Percentiles rank a stretch among this genome's conserved stretches.
phyloP scores from a whole-genome alignment of 305 asterid species.

The Fraxinus angustifolia region DNA sequence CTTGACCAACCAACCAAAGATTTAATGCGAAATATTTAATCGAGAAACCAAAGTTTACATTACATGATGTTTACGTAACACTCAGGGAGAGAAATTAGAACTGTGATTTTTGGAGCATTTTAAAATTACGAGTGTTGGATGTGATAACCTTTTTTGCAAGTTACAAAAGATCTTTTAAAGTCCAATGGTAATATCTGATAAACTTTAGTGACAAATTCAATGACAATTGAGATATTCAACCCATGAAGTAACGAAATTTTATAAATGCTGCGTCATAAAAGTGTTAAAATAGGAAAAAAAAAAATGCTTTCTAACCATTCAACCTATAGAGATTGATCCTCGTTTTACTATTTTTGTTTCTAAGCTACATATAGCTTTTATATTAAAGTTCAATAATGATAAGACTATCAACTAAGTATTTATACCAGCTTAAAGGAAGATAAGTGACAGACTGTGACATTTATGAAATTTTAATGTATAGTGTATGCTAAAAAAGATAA shows the following conservation, averaged over 20 bases:
- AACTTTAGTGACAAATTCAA: neutral
- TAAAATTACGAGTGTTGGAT: neutral
- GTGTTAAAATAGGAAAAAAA: neutral
- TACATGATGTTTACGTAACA: neutral
- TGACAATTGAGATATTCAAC: neutral
- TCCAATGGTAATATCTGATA: neutral
- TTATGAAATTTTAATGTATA: too few relatives aligned
- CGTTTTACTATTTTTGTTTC: neutral
- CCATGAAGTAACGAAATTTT: neutral
- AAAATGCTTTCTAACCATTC: neutral
- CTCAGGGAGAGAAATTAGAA: neutral
- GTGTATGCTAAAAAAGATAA: too few relatives aligned
- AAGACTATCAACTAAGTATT: too few relatives aligned
- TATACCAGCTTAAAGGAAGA: too few relatives aligned
- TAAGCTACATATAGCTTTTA: neutral
- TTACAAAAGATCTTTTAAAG: neutral
- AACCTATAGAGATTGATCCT: neutral
- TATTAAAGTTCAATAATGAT: too few relatives aligned
- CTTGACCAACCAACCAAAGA: neutral
- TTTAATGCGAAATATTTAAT: constrained; percentile 10
- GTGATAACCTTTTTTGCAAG: neutral
- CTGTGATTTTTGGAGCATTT: neutral
- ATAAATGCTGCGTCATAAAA: neutral
- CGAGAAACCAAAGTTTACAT: neutral
- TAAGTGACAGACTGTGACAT: neutral